Percentiles rank a stretch among this genome's conserved stretches.
Conservation (phyloP, 768 basidiomycete genomes). For the Obba rivulosa region DNA sequence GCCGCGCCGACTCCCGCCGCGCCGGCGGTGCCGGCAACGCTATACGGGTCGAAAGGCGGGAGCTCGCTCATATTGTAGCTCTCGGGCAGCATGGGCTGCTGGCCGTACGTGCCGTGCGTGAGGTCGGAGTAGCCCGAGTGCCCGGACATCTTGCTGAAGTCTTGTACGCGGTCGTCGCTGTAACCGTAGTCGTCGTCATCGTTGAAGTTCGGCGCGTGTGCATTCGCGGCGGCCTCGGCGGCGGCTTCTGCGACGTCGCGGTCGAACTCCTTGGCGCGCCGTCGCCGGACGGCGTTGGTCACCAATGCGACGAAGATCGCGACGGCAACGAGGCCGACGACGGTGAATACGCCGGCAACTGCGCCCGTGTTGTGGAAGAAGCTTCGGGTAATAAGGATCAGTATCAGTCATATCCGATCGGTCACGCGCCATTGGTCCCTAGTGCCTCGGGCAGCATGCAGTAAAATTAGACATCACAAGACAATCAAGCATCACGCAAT, state of each 20-base stretch:
- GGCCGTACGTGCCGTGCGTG: constrained; percentile 52
- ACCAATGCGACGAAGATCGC: constrained; percentile 47
- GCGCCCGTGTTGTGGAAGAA: constrained; percentile 73
- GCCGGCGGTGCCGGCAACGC: constrained; percentile 22
- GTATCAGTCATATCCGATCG: not conserved
- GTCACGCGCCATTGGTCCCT: too few species aligned
- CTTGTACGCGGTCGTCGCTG: constrained; percentile 16
- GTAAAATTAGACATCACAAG: not conserved
- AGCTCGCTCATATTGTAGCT: constrained; percentile 50
- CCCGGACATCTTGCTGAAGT: not conserved
- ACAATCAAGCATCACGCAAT: not conserved
- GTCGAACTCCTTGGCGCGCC: constrained; percentile 61
- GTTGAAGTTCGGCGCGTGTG: constrained; percentile 44
- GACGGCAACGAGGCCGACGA: constrained; percentile 57
- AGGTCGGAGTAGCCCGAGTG: constrained; percentile 37
- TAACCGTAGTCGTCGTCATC: constrained; percentile 47
- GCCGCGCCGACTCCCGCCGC: constrained; percentile 36
- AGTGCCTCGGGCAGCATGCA: not conserved
- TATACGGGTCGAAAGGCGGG: constrained; percentile 32
- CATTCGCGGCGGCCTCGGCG: constrained; percentile 50
- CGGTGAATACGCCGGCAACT: constrained; percentile 66
- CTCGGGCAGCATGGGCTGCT: constrained; percentile 34
- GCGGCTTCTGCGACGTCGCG: constrained; percentile 72
- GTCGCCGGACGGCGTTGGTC: constrained; percentile 53
- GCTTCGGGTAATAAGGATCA: constrained; percentile 26